Percentiles rank a stretch among this genome's conserved stretches.
Evolutionary conservation across 129 eudicot genomes (phyloP).

Genomic region (Artemisia annua): DNA sequence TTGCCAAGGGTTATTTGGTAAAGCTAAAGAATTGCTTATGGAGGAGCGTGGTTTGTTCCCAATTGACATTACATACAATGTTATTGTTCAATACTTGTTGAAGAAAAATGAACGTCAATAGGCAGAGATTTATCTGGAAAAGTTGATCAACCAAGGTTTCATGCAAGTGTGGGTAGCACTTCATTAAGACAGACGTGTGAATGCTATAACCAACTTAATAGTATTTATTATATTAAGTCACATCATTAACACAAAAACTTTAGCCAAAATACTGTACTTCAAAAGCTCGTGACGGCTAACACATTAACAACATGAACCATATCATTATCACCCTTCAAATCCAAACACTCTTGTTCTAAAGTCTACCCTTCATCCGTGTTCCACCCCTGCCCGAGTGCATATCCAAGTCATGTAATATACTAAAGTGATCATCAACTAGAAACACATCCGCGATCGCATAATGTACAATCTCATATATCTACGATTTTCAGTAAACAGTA

Average conservation of each 20-base stretch:
- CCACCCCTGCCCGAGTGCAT: too few species aligned
- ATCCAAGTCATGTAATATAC: constrained; percentile 1
- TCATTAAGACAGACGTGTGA: neutral
- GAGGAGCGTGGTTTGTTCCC: too few species aligned
- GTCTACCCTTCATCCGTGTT: too few species aligned
- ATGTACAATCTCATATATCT: constrained; percentile 5
- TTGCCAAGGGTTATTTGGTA: too few species aligned
- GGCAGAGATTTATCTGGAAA: too few species aligned
- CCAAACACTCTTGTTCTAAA: neutral
- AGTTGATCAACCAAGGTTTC: too few species aligned
- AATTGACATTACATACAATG: too few species aligned
- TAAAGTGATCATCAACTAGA: constrained; percentile 3
- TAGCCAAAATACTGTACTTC: neutral
- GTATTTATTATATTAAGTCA: constrained; percentile 17
- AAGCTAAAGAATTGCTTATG: too few species aligned
- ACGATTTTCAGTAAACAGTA: neutral
- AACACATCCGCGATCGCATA: neutral
- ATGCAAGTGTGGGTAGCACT: neutral
- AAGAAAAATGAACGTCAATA: too few species aligned
- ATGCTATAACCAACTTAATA: neutral
- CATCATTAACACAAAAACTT: neutral
- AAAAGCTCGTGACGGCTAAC: neutral
- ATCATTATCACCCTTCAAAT: neutral
- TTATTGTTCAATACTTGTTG: too few species aligned
- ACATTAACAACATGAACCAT: neutral